Conservation (phyloP, 1,284 basidiomycete species). For the Ustilago curta region DNA sequence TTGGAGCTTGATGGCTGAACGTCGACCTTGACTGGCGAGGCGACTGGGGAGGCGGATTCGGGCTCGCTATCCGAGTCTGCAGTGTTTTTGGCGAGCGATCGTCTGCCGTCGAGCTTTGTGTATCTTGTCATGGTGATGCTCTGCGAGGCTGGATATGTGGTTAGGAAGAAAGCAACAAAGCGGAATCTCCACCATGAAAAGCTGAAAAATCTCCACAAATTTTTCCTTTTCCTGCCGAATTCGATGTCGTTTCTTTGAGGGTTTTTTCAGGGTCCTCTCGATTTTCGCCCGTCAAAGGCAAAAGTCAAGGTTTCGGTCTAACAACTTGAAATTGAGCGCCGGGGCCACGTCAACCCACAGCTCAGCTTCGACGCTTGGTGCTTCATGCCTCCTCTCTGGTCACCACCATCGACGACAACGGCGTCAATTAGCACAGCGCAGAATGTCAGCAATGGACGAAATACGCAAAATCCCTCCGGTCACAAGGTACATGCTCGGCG, state of each 20-base stretch:
- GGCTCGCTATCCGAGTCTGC: slow-evolving; percentile 42
- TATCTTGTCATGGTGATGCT: slow-evolving; percentile 54
- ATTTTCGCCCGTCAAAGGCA: neutral
- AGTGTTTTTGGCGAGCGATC: slow-evolving; percentile 47
- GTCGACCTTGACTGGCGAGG: slow-evolving; percentile 20
- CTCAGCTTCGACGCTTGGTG: neutral
- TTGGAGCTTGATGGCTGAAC: slow-evolving; percentile 9
- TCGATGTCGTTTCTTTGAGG: slow-evolving; percentile 8
- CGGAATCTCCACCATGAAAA: slow-evolving; percentile 1
- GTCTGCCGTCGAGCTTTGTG: slow-evolving; percentile 57
- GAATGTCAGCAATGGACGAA: slow-evolving; percentile 33
- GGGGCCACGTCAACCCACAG: slow-evolving; percentile 34
- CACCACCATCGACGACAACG: neutral
- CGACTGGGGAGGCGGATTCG: slow-evolving; percentile 11
- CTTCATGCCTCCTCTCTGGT: neutral
- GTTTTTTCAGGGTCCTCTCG: slow-evolving; percentile 25
- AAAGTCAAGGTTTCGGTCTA: neutral
- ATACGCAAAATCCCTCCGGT: slow-evolving; percentile 82
- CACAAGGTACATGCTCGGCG: slow-evolving; percentile 78
- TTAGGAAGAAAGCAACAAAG: neutral
- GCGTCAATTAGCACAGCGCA: neutral
- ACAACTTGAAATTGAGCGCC: neutral
- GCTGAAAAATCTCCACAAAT: slow-evolving; percentile 11
- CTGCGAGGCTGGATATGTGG: neutral
- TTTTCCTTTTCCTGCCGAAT: slow-evolving; percentile 9